Percentiles rank a stretch among this genome's conserved stretches.
Evolutionary conservation across 345 rosid species (phyloP).

Genomic region (Eucalyptus pauciflora): DNA sequence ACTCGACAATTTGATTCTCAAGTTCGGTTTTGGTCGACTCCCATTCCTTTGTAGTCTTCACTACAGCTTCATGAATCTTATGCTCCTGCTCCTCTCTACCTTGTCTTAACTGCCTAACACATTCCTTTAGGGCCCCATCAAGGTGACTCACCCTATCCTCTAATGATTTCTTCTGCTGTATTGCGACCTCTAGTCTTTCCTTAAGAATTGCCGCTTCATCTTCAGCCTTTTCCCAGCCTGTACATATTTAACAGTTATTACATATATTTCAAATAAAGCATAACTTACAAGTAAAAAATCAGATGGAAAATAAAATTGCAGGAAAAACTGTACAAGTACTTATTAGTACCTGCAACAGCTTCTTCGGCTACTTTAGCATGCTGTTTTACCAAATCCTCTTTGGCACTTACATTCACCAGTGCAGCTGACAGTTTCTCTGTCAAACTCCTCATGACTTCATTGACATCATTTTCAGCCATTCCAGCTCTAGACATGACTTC

Average conservation of each 20-base stretch:
- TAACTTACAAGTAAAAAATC: neutral
- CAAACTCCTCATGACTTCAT: slow-evolving; percentile 33
- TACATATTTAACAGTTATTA: neutral
- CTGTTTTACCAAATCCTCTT: slow-evolving; percentile 85
- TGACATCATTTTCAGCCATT: slow-evolving; percentile 27
- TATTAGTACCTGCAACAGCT: slow-evolving; percentile 82
- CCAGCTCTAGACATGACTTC: slow-evolving; percentile 35
- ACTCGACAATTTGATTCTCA: slow-evolving; percentile 38
- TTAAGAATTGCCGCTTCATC: slow-evolving; percentile 45
- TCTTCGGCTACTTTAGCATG: slow-evolving; percentile 95
- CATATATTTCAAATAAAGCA: neutral
- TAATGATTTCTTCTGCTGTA: slow-evolving; percentile 27
- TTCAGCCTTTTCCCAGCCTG: slow-evolving; percentile 98
- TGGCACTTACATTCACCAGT: slow-evolving; percentile 66
- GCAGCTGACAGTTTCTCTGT: slow-evolving; percentile 80
- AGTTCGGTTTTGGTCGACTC: slow-evolving; percentile 38
- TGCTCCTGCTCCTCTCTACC: slow-evolving; percentile 77
- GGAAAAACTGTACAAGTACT: neutral
- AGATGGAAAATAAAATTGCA: neutral
- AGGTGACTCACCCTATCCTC: slow-evolving; percentile 79
- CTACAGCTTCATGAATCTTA: slow-evolving; percentile 43
- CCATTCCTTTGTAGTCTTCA: slow-evolving; percentile 34
- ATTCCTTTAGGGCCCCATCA: slow-evolving; percentile 91
- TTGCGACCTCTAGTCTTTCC: slow-evolving; percentile 50
- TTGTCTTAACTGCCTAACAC: slow-evolving; percentile 86